phyloP scores from a whole-genome alignment of 768 basidiomycete species.

The Termitomyces bulborhizus region DNA sequence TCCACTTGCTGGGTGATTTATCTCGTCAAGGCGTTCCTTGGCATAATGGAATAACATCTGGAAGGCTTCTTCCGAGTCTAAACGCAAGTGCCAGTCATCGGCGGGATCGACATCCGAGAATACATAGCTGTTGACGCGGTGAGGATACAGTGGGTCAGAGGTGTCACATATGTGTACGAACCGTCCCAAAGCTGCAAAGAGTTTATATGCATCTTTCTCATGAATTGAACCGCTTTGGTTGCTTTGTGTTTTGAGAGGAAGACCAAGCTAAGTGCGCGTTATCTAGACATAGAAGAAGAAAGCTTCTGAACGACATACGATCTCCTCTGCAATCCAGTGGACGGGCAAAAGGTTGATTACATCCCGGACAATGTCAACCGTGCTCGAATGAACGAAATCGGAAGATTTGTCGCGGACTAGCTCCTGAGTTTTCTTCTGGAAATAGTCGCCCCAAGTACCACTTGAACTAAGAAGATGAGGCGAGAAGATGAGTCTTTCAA shows the following conservation, averaged over 20 bases:
- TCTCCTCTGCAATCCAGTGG: conserved; percentile 51
- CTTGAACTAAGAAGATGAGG: not conserved
- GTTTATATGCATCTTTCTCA: conserved; percentile 33
- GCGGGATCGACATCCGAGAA: conserved; percentile 37
- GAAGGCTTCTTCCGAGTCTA: conserved; percentile 29
- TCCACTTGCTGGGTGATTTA: conserved; percentile 18
- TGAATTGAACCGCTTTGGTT: conserved; percentile 25
- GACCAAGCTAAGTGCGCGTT: conserved; percentile 27
- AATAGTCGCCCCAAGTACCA: conserved; percentile 20
- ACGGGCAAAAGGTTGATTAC: conserved; percentile 60
- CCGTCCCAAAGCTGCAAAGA: conserved; percentile 44
- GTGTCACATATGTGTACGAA: conserved; percentile 22
- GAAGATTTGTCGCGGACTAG: conserved; percentile 30
- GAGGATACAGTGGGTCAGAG: not conserved
- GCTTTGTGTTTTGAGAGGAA: conserved; percentile 33
- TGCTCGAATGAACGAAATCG: conserved; percentile 19
- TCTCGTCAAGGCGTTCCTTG: conserved; percentile 23
- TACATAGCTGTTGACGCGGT: conserved; percentile 28
- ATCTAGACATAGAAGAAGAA: not conserved
- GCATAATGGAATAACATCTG: conserved; percentile 22
- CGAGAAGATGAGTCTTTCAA: conserved; percentile 11
- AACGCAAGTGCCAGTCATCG: conserved; percentile 42
- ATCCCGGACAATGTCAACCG: conserved; percentile 58
- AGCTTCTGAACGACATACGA: conserved; percentile 36
- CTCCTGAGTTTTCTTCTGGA: conserved; percentile 23